Evolutionary conservation across 2,329 filamentous ascomycete species (phyloP).

Genomic region (Tolypocladium amazonense): DNA sequence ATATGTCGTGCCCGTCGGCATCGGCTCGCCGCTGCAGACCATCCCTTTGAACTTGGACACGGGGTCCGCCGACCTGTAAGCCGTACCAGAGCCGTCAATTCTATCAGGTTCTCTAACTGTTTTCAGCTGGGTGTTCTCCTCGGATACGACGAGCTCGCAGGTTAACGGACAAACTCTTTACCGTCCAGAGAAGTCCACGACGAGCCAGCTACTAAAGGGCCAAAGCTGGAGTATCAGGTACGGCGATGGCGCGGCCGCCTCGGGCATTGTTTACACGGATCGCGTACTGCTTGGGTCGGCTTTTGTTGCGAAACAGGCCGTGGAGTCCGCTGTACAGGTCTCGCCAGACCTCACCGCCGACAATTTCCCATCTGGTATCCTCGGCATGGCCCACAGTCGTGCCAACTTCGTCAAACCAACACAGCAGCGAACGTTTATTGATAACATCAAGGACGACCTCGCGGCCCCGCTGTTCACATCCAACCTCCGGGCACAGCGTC

Average conservation of each 20-base stretch:
- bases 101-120: constrained; percentile 12
- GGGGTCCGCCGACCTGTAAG: constrained; percentile 37
- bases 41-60: constrained; percentile 64
- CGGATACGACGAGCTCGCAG: constrained; percentile 36
- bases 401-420: constrained; percentile 23
- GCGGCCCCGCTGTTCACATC: constrained; percentile 24
- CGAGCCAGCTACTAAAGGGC: constrained; percentile 28
- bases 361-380: constrained; percentile 22
- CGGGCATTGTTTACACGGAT: constrained; percentile 56
- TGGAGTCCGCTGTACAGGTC: constrained; percentile 52
- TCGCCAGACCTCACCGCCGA: constrained; percentile 30
- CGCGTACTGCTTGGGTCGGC: constrained; percentile 51
- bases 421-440: constrained; percentile 21
- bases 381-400: constrained; percentile 20
- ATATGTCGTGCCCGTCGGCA: constrained; percentile 49
- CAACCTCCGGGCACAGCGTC: constrained; percentile 18
- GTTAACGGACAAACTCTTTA: constrained; percentile 47
- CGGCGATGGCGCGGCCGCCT: constrained; percentile 53
- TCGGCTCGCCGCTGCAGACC: constrained; percentile 47
- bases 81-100: not conserved
- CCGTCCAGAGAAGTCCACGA: constrained; percentile 31
- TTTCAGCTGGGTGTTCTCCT: constrained; percentile 59
- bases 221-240: constrained; percentile 50
- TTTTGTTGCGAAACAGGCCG: constrained; percentile 48
- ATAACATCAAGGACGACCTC: constrained; percentile 21